Evolutionary conservation across 1,139 yeast species (phyloP).

Genomic region (Debaryomyces fabryi): DNA sequence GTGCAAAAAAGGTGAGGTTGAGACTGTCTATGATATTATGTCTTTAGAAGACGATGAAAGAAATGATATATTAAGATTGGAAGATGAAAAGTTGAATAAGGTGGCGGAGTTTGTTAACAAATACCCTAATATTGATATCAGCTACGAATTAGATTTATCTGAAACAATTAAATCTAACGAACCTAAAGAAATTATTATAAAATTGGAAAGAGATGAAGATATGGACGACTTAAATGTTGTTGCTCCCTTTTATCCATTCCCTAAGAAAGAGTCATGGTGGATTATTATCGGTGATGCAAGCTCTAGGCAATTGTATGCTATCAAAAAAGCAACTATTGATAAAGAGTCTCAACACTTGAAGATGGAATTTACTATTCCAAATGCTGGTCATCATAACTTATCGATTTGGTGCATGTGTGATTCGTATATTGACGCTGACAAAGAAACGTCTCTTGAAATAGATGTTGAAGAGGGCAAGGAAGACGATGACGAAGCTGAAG

Average conservation of each 20-base stretch:
- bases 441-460: slow-evolving; percentile 62
- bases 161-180: slow-evolving; percentile 43
- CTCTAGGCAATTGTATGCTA: slow-evolving; percentile 67
- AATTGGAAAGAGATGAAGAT: slow-evolving; percentile 72
- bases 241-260: slow-evolving; percentile 56
- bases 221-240: slow-evolving; percentile 67
- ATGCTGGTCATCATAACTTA: slow-evolving; percentile 60
- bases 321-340: slow-evolving; percentile 63
- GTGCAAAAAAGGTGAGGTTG: slow-evolving; percentile 59
- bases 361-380: slow-evolving; percentile 61
- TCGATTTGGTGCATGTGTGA: slow-evolving; percentile 90
- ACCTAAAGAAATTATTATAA: slow-evolving; percentile 51
- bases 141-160: slow-evolving; percentile 50
- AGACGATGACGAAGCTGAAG: slow-evolving; percentile 11
- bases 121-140: slow-evolving; percentile 83
- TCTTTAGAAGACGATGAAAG: slow-evolving; percentile 81
- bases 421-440: slow-evolving; percentile 88
- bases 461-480: slow-evolving; percentile 31
- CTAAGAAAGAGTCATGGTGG: slow-evolving; percentile 86
- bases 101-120: slow-evolving; percentile 89
- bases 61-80: slow-evolving; percentile 59
- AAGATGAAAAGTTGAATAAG: slow-evolving; percentile 49
- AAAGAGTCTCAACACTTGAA: slow-evolving; percentile 56
- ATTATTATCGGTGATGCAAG: slow-evolving; percentile 72
- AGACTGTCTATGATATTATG: slow-evolving; percentile 82